phyloP scores from a whole-genome alignment of 2,329 filamentous ascomycete species.

The Pseudocercospora eumusae region DNA sequence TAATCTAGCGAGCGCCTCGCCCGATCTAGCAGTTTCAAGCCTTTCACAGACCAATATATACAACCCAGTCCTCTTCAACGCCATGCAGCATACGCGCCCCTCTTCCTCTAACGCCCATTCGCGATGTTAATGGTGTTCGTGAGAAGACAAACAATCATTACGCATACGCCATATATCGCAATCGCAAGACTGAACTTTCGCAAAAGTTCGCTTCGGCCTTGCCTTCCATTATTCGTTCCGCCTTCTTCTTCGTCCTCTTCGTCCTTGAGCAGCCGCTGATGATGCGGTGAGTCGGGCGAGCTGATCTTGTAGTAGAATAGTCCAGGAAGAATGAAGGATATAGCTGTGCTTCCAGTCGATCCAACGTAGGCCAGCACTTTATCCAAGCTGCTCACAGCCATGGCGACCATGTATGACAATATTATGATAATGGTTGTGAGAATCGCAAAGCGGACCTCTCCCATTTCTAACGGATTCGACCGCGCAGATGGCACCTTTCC shows the following conservation, averaged over 20 bases:
- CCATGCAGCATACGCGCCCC: neutral
- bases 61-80: neutral
- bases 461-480: constrained; percentile 60
- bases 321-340: constrained; percentile 94
- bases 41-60: neutral
- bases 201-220: constrained; percentile 55
- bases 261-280: constrained; percentile 85
- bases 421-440: constrained; percentile 86
- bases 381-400: constrained; percentile 87
- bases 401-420: constrained; percentile 80
- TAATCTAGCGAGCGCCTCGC: neutral
- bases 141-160: constrained; percentile 85
- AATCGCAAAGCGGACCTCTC: constrained; percentile 82
- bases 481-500: constrained; percentile 30
- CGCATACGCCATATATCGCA: constrained; percentile 77
- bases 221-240: constrained; percentile 49
- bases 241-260: constrained; percentile 73
- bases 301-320: constrained; percentile 99
- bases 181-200: constrained; percentile 73
- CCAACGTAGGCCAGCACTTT: constrained; percentile 93
- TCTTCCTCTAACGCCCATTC: constrained; percentile 21
- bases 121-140: constrained; percentile 77
- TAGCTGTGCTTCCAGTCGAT: constrained; percentile 89
- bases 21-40: neutral
- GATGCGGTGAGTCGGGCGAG: constrained; percentile 79